Conservation (phyloP, 345 rosid species). For the Eucalyptus pumila region DNA sequence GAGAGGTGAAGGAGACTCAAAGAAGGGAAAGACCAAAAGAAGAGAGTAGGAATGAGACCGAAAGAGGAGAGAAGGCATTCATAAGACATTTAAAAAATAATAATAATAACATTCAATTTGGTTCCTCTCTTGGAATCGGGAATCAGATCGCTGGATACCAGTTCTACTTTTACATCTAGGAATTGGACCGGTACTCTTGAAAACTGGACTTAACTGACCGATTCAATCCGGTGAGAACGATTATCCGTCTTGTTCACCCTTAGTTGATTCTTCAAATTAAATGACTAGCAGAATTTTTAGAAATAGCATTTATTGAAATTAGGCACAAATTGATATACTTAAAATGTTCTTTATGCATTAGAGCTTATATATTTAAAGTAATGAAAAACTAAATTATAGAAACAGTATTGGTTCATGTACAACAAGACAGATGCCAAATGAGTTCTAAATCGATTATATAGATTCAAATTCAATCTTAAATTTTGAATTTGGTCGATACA, state of each 20-base stretch:
- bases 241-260: too few relatives aligned
- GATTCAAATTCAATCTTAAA: background rate
- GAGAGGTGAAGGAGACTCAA: too few relatives aligned
- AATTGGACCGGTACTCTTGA: too few relatives aligned
- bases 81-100: too few relatives aligned
- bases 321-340: background rate
- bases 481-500: background rate
- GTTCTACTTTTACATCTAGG: too few relatives aligned
- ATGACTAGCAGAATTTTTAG: background rate
- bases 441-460: background rate
- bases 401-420: background rate
- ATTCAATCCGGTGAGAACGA: fast-evolving
- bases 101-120: too few relatives aligned
- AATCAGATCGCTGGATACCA: fast-evolving
- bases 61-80: too few relatives aligned
- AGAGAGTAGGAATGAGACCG: too few relatives aligned
- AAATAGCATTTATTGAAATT: background rate
- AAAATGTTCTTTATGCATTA: background rate
- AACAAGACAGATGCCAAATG: background rate
- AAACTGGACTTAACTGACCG: too few relatives aligned
- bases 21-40: too few relatives aligned
- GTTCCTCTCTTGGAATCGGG: too few relatives aligned
- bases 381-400: background rate
- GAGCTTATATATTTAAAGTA: background rate
- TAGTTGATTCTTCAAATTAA: background rate